Evolutionary conservation across 805 yeast genomes (phyloP).

Genomic region (Ascoidea rubescens): DNA sequence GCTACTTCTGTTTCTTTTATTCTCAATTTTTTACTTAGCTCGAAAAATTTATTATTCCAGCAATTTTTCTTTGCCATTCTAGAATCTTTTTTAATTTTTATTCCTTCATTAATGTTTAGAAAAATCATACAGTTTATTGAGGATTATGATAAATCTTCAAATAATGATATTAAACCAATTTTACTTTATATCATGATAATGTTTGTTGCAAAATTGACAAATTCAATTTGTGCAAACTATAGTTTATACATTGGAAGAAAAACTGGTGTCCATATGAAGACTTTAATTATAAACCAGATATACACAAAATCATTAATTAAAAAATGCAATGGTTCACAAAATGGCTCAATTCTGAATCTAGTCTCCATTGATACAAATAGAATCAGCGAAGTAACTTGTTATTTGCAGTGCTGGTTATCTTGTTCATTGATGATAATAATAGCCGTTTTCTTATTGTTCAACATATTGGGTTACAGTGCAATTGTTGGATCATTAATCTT

Average conservation of each 20-base stretch:
- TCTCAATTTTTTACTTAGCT: too few species aligned
- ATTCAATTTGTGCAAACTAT: constrained; percentile 59
- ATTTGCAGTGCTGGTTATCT: constrained; percentile 70
- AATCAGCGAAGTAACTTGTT: constrained; percentile 87
- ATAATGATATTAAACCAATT: constrained; percentile 36
- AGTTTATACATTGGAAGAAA: constrained; percentile 84
- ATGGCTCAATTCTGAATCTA: constrained; percentile 83
- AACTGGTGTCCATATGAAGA: constrained; percentile 81
- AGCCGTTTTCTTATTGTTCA: constrained; percentile 53
- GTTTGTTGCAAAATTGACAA: constrained; percentile 46
- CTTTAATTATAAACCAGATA: constrained; percentile 81
- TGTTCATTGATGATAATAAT: constrained; percentile 56
- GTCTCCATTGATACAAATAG: constrained; percentile 97
- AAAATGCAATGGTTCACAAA: constrained; percentile 30
- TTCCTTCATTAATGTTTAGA: constrained; percentile 71
- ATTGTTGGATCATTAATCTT: constrained; percentile 64
- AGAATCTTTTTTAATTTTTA: constrained; percentile 54
- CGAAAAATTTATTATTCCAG: constrained; percentile 38
- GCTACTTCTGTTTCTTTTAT: too few species aligned
- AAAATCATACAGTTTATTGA: constrained; percentile 75
- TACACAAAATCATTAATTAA: constrained; percentile 88
- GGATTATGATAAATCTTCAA: constrained; percentile 45
- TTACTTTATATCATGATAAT: constrained; percentile 77
- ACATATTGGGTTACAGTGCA: constrained; percentile 77
- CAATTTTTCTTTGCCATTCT: constrained; percentile 47